These are phyloP conservation scores for Diplogelasinospora grovesii DNA, from an alignment of 495 filamentous ascomycete species.

Conservation along the genomic window DNA sequence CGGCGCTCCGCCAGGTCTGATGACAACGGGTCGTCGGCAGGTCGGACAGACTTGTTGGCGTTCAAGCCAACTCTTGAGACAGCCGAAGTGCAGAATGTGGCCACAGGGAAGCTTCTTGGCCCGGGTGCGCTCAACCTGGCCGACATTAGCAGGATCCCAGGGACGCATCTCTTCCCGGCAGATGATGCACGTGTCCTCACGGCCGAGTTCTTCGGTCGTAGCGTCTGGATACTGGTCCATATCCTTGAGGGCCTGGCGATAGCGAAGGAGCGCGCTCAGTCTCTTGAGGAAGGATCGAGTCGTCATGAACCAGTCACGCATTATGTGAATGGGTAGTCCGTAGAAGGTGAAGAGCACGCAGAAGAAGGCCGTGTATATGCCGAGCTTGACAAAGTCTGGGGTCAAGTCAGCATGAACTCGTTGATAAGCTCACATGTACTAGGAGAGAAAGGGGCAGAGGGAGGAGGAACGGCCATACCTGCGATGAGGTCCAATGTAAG, in stretches of 20 bases:
- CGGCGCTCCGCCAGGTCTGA: slow-evolving; percentile 24
- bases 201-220: slow-evolving; percentile 71
- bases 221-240: slow-evolving; percentile 94
- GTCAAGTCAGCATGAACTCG: slow-evolving; percentile 13
- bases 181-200: slow-evolving; percentile 94
- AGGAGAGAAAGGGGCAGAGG: not conserved
- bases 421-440: too few species aligned
- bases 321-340: slow-evolving; percentile 91
- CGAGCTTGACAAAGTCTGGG: slow-evolving; percentile 80
- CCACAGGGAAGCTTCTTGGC: slow-evolving; percentile 96
- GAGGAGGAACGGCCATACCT: slow-evolving; percentile 39
- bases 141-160: slow-evolving; percentile 47
- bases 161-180: slow-evolving; percentile 93
- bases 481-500: slow-evolving; percentile 83
- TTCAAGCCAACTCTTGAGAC: slow-evolving; percentile 95
- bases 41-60: slow-evolving; percentile 96
- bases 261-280: slow-evolving; percentile 78
- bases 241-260: slow-evolving; percentile 79
- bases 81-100: slow-evolving; percentile 90
- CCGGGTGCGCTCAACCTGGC: slow-evolving; percentile 68
- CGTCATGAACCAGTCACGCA: slow-evolving; percentile 91
- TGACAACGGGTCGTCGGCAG: slow-evolving; percentile 74
- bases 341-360: slow-evolving; percentile 88
- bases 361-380: slow-evolving; percentile 88
- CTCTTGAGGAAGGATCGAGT: slow-evolving; percentile 83